Evolutionary conservation across 208 protist genomes (phyloP).

Genomic region (Blastocrithidia nonstop): DNA sequence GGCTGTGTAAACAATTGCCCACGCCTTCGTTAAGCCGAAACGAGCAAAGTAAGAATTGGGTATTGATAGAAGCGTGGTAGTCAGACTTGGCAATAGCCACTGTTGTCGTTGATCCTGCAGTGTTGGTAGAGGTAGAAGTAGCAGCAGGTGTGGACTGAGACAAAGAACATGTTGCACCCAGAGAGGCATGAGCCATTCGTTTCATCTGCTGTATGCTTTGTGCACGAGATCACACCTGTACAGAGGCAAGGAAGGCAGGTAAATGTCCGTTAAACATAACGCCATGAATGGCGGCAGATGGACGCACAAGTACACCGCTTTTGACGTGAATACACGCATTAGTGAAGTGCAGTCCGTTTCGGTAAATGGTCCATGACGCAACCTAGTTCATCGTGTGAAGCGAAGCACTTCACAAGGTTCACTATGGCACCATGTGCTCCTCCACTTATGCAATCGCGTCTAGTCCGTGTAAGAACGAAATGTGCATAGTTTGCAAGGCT

Average conservation of each 20-base stretch:
- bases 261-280: conserved; percentile 9
- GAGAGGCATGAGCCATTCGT: conserved; percentile 11
- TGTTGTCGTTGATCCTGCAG: too few species aligned
- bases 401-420: conserved; percentile 64
- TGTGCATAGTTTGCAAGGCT: conserved; percentile 16
- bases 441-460: conserved; percentile 46
- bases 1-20: conserved; percentile 39
- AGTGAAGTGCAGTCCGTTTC: conserved; percentile 21
- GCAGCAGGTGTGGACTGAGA: background rate
- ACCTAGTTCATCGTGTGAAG: conserved; percentile 34
- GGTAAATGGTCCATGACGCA: conserved; percentile 56
- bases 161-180: conserved; percentile 3
- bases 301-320: conserved; percentile 28
- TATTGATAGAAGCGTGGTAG: too few species aligned
- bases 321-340: too few species aligned
- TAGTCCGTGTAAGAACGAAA: conserved; percentile 48
- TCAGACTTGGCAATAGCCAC: too few species aligned
- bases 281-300: conserved; percentile 4
- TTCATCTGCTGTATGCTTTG: conserved; percentile 34
- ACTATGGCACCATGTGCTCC: conserved; percentile 24
- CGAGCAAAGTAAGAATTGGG: conserved; percentile 30
- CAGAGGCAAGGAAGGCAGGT: conserved; percentile 12
- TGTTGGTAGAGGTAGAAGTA: background rate
- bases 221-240: conserved; percentile 34
- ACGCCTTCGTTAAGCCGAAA: conserved; percentile 58